Conservation (phyloP, 495 filamentous ascomycete species). For the Neurospora tetraspora region DNA sequence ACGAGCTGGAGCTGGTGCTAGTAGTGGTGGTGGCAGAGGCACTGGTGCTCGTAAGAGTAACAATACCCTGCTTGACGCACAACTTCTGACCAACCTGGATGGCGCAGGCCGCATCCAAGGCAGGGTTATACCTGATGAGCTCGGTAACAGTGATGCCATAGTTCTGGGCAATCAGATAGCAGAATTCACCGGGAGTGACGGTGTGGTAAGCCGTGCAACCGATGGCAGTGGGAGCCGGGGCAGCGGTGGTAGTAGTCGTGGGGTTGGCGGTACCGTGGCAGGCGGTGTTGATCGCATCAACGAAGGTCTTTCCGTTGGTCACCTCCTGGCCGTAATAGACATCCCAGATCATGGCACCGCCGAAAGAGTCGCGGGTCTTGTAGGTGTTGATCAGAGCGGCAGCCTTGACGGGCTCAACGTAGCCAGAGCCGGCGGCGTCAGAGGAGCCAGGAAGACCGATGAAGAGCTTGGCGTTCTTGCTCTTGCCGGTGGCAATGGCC, state of each 20-base stretch:
- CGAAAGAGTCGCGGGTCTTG: slow-evolving; percentile 26
- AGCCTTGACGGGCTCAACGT: slow-evolving; percentile 16
- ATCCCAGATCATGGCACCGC: slow-evolving; percentile 36
- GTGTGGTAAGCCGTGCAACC: slow-evolving; percentile 8
- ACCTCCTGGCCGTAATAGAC: slow-evolving; percentile 17
- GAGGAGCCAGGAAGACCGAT: slow-evolving; percentile 53
- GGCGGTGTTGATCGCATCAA: slow-evolving; percentile 17
- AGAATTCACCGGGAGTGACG: slow-evolving; percentile 7
- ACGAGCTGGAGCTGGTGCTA: too few species aligned
- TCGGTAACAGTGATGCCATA: slow-evolving; percentile 5
- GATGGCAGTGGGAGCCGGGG: slow-evolving; percentile 4
- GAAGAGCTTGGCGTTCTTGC: slow-evolving; percentile 50
- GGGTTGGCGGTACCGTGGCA: slow-evolving; percentile 5
- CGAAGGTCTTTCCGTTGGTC: slow-evolving; percentile 16
- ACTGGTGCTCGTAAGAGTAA: background rate
- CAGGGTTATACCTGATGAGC: slow-evolving; percentile 3
- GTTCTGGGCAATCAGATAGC: slow-evolving; percentile 6
- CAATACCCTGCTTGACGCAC: slow-evolving; percentile 5
- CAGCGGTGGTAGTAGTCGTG: background rate
- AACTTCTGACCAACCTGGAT: slow-evolving; percentile 1
- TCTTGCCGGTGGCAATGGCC: slow-evolving; percentile 43
- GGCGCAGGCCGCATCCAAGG: background rate
- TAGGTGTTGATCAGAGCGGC: slow-evolving; percentile 19
- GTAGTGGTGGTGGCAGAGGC: too few species aligned
- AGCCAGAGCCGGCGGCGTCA: slow-evolving; percentile 18